These are phyloP conservation scores for Teunomyces tritomae DNA, from an alignment of 805 yeast genomes.

Conservation along the genomic window DNA sequence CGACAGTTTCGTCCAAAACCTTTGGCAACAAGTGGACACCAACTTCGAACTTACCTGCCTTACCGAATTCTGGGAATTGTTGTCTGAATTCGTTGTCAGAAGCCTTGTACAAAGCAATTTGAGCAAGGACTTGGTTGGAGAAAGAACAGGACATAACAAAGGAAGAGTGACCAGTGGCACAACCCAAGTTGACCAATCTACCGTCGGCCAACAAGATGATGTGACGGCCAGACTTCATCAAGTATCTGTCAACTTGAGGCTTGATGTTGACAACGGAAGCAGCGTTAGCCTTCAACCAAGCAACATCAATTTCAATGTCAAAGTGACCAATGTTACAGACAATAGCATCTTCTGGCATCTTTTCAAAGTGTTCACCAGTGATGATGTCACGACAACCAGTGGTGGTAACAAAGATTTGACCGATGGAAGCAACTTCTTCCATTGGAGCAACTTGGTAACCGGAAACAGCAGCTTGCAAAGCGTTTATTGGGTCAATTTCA, in stretches of 20 bases:
- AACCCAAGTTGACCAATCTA: conserved; percentile 98
- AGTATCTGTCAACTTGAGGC: conserved; percentile 98
- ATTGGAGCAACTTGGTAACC: conserved; percentile 96
- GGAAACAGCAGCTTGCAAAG: conserved; percentile 98
- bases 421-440: conserved; percentile 87
- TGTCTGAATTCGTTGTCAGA: conserved; percentile 75
- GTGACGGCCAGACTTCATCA: conserved; percentile 86
- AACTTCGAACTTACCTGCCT: conserved; percentile 83
- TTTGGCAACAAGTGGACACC: conserved; percentile 98
- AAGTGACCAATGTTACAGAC: conserved; percentile 99
- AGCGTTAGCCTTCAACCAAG: conserved; percentile 96
- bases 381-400: conserved; percentile 99
- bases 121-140: conserved; percentile 99
- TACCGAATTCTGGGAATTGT: conserved; percentile 83
- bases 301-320: conserved; percentile 98
- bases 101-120: conserved; percentile 94
- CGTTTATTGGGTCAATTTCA: conserved; percentile 98
- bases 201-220: conserved; percentile 96
- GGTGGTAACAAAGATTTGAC: conserved; percentile 98
- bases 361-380: conserved; percentile 79
- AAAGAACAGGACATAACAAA: conserved; percentile 99
- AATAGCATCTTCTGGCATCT: conserved; percentile 98
- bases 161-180: conserved; percentile 99
- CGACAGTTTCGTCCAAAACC: conserved; percentile 97
- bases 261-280: conserved; percentile 92